Evolutionary conservation across 1,139 yeast genomes (phyloP).

Genomic region (Yamadazyma epiphylla): DNA sequence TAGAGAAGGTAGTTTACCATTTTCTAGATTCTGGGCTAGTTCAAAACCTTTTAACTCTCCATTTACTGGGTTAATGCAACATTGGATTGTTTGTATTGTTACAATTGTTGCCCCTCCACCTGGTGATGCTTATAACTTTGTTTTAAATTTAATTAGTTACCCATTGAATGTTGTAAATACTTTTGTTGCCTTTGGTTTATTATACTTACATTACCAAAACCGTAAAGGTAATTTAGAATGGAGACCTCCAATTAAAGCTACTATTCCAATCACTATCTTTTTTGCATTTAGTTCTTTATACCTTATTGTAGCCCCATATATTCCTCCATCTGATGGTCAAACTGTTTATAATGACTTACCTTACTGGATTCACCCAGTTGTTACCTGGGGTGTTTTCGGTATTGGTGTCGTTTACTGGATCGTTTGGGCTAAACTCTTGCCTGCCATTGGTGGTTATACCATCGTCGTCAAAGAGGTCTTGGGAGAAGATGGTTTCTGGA

Average conservation of each 20-base stretch:
- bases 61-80: conserved; percentile 57
- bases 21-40: conserved; percentile 42
- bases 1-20: conserved; percentile 47
- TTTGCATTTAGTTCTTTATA: conserved; percentile 68
- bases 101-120: conserved; percentile 49
- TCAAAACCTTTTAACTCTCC: conserved; percentile 43
- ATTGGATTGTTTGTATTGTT: conserved; percentile 49
- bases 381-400: conserved; percentile 74
- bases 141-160: conserved; percentile 46
- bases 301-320: conserved; percentile 74
- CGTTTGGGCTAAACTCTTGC: conserved; percentile 60
- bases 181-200: conserved; percentile 39
- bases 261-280: conserved; percentile 58
- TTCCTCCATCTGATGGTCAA: conserved; percentile 69
- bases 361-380: conserved; percentile 79
- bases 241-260: conserved; percentile 74
- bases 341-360: conserved; percentile 65
- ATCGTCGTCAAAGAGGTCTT: conserved; percentile 56
- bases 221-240: conserved; percentile 53
- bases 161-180: conserved; percentile 52
- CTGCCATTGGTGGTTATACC: conserved; percentile 54
- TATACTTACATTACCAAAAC: conserved; percentile 42
- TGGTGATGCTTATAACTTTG: conserved; percentile 48
- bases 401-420: conserved; percentile 72
- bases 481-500: conserved; percentile 76